Conservation (phyloP, 768 basidiomycete species). For the Cystobasidium tubakii region DNA sequence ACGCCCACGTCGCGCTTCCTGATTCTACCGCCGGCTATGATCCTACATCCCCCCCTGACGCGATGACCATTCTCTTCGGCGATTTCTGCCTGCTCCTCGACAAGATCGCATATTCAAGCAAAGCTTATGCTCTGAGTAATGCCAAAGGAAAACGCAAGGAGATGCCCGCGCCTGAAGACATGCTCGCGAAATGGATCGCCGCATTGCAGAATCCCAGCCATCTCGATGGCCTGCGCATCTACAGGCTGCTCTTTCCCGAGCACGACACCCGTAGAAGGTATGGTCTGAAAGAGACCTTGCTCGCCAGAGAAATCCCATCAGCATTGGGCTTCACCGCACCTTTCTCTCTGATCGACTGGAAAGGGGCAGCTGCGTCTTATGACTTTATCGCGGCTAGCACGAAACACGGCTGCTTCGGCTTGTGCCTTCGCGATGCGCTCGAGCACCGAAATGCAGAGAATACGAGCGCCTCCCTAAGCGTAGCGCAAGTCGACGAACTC, state of each 20-base stretch:
- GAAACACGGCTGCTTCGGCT: conserved; percentile 62
- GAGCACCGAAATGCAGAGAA: conserved; percentile 49
- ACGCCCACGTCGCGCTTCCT: too few relatives aligned
- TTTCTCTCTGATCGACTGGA: neutral
- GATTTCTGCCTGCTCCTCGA: neutral
- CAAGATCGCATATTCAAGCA: neutral
- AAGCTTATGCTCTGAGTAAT: neutral
- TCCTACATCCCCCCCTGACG: neutral
- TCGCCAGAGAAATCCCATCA: neutral
- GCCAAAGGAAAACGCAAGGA: neutral
- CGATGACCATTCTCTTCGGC: conserved; percentile 4
- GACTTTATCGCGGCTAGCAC: conserved; percentile 53
- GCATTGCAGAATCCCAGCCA: neutral
- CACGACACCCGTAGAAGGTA: conserved; percentile 61
- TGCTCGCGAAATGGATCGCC: neutral
- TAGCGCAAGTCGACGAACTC: conserved; percentile 48
- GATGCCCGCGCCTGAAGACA: neutral
- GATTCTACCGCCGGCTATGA: too few relatives aligned
- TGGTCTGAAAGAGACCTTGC: conserved; percentile 17
- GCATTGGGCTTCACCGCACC: conserved; percentile 15
- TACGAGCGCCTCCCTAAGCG: conserved; percentile 11
- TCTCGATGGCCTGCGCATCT: conserved; percentile 55
- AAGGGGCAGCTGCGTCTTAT: conserved; percentile 56
- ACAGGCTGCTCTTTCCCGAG: conserved; percentile 78
- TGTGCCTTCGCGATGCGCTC: conserved; percentile 57